These are phyloP conservation scores for Aplosporella prunicola DNA, from an alignment of 2,329 filamentous ascomycete species.

Conservation along the genomic window DNA sequence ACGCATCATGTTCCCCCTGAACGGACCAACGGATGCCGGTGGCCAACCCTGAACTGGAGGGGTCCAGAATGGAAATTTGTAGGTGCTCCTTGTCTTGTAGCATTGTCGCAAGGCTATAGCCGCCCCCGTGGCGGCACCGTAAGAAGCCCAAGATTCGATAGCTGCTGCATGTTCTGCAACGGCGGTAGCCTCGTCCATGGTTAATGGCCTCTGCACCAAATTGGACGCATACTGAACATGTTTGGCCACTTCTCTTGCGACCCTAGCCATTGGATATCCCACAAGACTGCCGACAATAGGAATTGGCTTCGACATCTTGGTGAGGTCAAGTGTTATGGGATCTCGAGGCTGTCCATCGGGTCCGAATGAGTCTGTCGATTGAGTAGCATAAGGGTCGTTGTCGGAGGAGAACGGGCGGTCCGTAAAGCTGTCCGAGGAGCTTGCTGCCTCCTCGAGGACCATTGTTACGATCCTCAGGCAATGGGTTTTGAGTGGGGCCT, in stretches of 20 bases:
- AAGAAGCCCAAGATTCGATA: slow-evolving; percentile 29
- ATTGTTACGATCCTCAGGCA: too few species aligned
- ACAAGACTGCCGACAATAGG: slow-evolving; percentile 24
- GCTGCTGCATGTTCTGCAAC: slow-evolving; percentile 32
- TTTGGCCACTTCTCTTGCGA: slow-evolving; percentile 23
- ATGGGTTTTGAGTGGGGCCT: too few species aligned
- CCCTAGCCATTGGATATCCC: slow-evolving; percentile 20
- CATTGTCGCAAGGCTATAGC: slow-evolving; percentile 23
- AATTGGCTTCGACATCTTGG: slow-evolving; percentile 27
- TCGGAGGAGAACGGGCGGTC: slow-evolving; percentile 25
- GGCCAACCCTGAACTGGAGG: slow-evolving; percentile 30
- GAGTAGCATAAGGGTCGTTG: slow-evolving; percentile 27
- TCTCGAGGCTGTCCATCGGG: too few species aligned
- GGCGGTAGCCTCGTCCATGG: slow-evolving; percentile 34
- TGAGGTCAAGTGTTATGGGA: slow-evolving; percentile 27
- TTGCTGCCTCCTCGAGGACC: slow-evolving; percentile 32
- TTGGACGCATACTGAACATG: slow-evolving; percentile 19
- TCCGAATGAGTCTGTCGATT: too few species aligned
- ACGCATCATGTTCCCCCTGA: slow-evolving; percentile 27
- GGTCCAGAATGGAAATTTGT: slow-evolving; percentile 34
- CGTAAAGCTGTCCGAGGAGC: slow-evolving; percentile 22
- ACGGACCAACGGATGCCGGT: slow-evolving; percentile 25
- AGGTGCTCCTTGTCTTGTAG: slow-evolving; percentile 25
- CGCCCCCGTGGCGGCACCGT: slow-evolving; percentile 28
- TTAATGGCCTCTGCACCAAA: slow-evolving; percentile 28